Evolutionary conservation across 1,284 basidiomycete species (phyloP).

Genomic region (Austroboletus olivaceoglutinosus): DNA sequence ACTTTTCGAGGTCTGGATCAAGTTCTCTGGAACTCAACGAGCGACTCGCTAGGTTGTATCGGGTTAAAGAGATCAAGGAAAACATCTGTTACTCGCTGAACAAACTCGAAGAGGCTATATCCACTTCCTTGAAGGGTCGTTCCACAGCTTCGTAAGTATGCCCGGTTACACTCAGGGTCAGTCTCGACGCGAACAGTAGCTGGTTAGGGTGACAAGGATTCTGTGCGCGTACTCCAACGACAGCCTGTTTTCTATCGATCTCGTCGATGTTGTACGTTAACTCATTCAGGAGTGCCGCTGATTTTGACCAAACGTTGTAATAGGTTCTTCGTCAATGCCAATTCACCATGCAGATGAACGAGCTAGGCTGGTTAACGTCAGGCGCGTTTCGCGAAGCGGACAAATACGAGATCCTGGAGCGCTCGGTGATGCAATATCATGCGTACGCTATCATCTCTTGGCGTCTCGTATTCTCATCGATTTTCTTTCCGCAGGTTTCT

Average conservation of each 20-base stretch:
- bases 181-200: neutral
- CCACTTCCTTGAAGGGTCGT: slow-evolving; percentile 20
- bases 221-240: slow-evolving; percentile 36
- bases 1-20: slow-evolving; percentile 13
- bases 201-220: slow-evolving; percentile 24
- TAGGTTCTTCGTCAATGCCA: slow-evolving; percentile 43
- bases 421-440: slow-evolving; percentile 42
- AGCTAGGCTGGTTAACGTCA: slow-evolving; percentile 31
- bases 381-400: slow-evolving; percentile 21
- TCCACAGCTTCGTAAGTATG: slow-evolving; percentile 36
- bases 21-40: slow-evolving; percentile 1
- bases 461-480: neutral
- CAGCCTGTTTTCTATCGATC: slow-evolving; percentile 39
- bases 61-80: slow-evolving; percentile 28
- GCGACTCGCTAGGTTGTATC: slow-evolving; percentile 26
- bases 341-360: slow-evolving; percentile 39
- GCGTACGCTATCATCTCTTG: slow-evolving; percentile 22
- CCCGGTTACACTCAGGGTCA: neutral
- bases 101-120: slow-evolving; percentile 17
- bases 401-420: slow-evolving; percentile 26
- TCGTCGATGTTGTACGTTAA: slow-evolving; percentile 38
- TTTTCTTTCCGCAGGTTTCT: slow-evolving; percentile 20
- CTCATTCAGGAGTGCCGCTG: neutral
- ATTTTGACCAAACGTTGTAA: neutral
- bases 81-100: slow-evolving; percentile 27